Base-by-base conservation (phyloP, 1,139 yeast genomes). In the Hansenula lynferdii region DNA sequence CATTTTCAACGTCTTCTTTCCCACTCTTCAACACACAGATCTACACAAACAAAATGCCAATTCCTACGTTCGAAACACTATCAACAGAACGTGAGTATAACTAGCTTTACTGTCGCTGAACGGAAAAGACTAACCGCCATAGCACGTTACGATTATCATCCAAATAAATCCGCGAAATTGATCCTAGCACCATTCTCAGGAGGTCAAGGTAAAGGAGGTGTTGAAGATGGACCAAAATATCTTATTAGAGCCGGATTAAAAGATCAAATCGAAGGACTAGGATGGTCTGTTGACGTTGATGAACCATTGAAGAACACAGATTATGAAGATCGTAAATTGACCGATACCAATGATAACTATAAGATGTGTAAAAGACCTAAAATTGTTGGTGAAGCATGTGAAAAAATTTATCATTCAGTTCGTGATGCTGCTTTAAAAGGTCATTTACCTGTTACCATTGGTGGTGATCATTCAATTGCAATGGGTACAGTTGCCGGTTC, bases 381-480 rank as follows among this genome's bases (percentile, higher is more conserved):
- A 31, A 72, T 82, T 58, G 98, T 92, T 11, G 78, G 89, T 45
- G 79, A 76, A 35, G 81, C 94, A 45, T 77, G 89, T 49, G 60
- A 77, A 55, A 62, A 64, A 46, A 77, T 92, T 40, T 81, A 77
- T 59, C 67, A 80, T n/a, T n/a, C n/a, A 29, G 65, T 85, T 5
- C 89, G 85, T 39, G 65, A 67, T 6, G 67, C 70, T 5, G 75
- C 85, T 12, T 54, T 64, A 33, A 54, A 61, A 18, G 77, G 75
- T 15, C 67, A 73, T 31, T 70, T 92, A 45, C 94, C 96, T 4
- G 65, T 92, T 41, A 89, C 96, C 5, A 63, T 92, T 42, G 98
- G 98, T 40, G 98, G 98, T 40, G 98, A 92, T 64, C 98, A 92
- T 62, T 87, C 97, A 5, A 84, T 92, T 49, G 97, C 96, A 40